Evolutionary conservation across 805 yeast species (phyloP).

Genomic region (Hanseniaspora clermontiae): DNA sequence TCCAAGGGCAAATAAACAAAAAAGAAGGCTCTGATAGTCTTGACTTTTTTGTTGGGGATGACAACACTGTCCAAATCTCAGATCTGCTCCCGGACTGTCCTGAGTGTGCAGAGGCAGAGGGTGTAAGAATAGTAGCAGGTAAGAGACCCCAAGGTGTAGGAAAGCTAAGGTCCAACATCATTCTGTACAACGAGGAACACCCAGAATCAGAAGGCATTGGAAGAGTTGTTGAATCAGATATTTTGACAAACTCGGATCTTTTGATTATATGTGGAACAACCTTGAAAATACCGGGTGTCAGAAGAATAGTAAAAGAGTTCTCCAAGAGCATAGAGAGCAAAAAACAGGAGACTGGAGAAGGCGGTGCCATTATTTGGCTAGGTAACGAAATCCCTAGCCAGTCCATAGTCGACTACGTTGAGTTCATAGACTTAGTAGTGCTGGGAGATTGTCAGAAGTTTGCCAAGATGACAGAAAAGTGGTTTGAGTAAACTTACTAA

Average conservation of each 20-base stretch:
- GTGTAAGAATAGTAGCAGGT: constrained; percentile 46
- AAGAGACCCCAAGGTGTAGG: constrained; percentile 54
- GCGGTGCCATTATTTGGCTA: constrained; percentile 51
- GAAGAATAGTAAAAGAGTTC: constrained; percentile 48
- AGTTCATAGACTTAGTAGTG: constrained; percentile 44
- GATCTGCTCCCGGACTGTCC: constrained; percentile 43
- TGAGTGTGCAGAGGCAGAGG: constrained; percentile 49
- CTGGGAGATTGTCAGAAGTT: constrained; percentile 55
- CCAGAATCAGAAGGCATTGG: constrained; percentile 87
- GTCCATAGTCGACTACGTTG: constrained; percentile 38
- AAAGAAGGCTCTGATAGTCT: neutral
- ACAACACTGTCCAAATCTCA: constrained; percentile 14
- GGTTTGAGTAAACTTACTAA: neutral
- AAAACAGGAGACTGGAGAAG: constrained; percentile 16
- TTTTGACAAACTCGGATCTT: constrained; percentile 58
- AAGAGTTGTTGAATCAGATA: constrained; percentile 53
- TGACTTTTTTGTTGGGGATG: constrained; percentile 19
- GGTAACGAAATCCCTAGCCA: constrained; percentile 44
- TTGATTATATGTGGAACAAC: constrained; percentile 76
- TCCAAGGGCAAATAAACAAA: constrained; percentile 23
- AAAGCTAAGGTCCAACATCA: constrained; percentile 50
- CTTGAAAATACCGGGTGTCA: constrained; percentile 64
- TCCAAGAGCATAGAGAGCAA: constrained; percentile 43
- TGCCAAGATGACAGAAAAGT: constrained; percentile 22
- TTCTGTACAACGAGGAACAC: constrained; percentile 60